Conservation (phyloP, 192 early-diverging fungal species). For the Backusella circina region DNA sequence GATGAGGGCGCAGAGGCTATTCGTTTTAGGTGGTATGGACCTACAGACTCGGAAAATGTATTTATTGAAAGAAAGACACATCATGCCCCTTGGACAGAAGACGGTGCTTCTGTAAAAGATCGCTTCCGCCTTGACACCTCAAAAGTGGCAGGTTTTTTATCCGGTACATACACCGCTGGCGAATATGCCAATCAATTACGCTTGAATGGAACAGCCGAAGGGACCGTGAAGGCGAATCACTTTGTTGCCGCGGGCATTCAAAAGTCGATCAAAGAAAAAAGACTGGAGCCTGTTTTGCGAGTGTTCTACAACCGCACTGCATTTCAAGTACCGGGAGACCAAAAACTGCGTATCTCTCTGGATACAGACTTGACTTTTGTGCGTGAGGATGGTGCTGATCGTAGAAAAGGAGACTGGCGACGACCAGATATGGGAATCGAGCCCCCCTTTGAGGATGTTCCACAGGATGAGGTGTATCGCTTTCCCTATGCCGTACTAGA, state of each 20-base stretch:
- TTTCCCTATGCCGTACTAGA: constrained; percentile 91
- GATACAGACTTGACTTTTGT: constrained; percentile 96
- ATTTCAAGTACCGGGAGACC: constrained; percentile 98
- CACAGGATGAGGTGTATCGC: constrained; percentile 55
- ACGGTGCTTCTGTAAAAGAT: constrained; percentile 88
- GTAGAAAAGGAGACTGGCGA: constrained; percentile 86
- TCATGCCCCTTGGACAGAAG: constrained; percentile 52
- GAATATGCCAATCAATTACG: constrained; percentile 2
- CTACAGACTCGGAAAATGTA: constrained; percentile 11
- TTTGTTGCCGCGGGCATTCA: constrained; percentile 45
- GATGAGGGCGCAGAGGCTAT: constrained; percentile 89
- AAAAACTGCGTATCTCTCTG: constrained; percentile 87
- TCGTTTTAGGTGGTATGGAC: constrained; percentile 93
- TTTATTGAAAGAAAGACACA: constrained; percentile 35
- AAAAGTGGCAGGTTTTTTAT: constrained; percentile 79
- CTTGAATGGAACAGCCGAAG: neutral
- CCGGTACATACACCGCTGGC: constrained; percentile 58
- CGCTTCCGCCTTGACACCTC: constrained; percentile 90
- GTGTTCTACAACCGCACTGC: constrained; percentile 97
- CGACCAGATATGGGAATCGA: constrained; percentile 79
- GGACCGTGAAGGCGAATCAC: constrained; percentile 30
- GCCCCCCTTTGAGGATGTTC: constrained; percentile 76
- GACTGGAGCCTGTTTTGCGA: constrained; percentile 65
- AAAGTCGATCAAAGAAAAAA: constrained; percentile 51
- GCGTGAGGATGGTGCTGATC: constrained; percentile 82